These are phyloP conservation scores for Quercus parvula DNA, from an alignment of 306 rosid species.

Conservation along the genomic window DNA sequence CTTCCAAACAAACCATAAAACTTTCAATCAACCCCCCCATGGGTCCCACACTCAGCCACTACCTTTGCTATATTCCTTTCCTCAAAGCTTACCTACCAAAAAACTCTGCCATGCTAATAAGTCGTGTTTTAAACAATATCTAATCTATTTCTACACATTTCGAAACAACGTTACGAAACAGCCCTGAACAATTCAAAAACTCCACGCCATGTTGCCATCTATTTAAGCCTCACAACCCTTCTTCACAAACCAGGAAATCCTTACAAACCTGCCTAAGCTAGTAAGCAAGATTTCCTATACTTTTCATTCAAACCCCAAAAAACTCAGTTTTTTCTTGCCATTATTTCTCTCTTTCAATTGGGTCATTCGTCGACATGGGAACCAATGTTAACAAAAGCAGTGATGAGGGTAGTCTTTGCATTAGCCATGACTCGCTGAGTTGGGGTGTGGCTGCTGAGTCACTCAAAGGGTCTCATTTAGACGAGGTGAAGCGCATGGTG, in stretches of 20 bases:
- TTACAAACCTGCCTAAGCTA: too few species aligned
- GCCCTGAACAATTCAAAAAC: too few species aligned
- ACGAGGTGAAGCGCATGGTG: slow-evolving; percentile 94
- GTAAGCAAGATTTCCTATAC: too few species aligned
- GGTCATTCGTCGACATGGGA: slow-evolving; percentile 31
- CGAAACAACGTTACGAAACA: too few species aligned
- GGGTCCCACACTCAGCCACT: neutral
- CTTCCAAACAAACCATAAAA: too few species aligned
- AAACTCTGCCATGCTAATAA: slow-evolving; percentile 1
- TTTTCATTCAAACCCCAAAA: too few species aligned
- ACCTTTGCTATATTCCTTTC: neutral
- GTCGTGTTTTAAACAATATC: too few species aligned
- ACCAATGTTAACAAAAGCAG: neutral
- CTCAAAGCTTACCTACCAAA: slow-evolving; percentile 58
- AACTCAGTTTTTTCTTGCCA: neutral
- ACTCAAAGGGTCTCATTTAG: slow-evolving; percentile 65
- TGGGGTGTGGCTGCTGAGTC: slow-evolving; percentile 70
- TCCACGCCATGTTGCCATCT: slow-evolving; percentile 3
- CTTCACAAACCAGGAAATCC: slow-evolving; percentile 27
- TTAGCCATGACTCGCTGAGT: slow-evolving; percentile 51
- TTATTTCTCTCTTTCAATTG: neutral
- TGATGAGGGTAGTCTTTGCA: slow-evolving; percentile 25
- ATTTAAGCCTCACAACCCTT: slow-evolving; percentile 23
- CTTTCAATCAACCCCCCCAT: slow-evolving; percentile 43
- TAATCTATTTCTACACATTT: too few species aligned